Evolutionary conservation across 371 early-diverging fungal species (phyloP), one percentile per base, ranked within the genome.

Genomic region (Zopfochytrium polystomum): DNA sequence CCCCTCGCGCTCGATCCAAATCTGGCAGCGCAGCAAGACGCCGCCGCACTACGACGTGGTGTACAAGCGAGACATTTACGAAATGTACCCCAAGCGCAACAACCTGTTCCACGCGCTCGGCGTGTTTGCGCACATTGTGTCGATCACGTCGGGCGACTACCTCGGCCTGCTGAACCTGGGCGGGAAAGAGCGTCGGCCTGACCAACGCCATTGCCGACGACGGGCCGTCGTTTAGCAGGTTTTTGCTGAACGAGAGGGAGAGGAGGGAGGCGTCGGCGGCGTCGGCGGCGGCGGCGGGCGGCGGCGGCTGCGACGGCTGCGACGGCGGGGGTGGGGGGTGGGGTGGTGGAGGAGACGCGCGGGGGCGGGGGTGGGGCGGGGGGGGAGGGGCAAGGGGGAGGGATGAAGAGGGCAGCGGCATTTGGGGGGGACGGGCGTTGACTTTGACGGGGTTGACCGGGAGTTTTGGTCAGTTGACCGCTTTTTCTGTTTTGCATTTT

Each of bases 41-140:
- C 73, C 73, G 7, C 70, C 73, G 9, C 73, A 67, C 54, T 73
- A 58, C 43, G 30, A 65, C 23, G 20, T 65, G n/a, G 62, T 73
- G 2, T 62, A 65, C 30, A 63, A 65, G 25, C 55, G 60, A 11
- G 55, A 27, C 7, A 61, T 73, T 47, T 67, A 49, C 48, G 73
- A 73, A 44, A 44, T 70, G 7, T 67, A 54, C 34, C 52, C 70
- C 71, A 63, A 66, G 20, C 71, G 74, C 42, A 71, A 71, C 66
- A 71, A 74, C 46, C 48, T 68, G 29, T 71, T 74, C 57, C 69
- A 71, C 18, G 48, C 63, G 31, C 52, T 71, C 25, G 42, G 58
- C 20, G 32, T 74, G 18, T 74, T 71, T 65, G 67, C 66, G 3
- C 58, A 66, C 56, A 66, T 63, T 49, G 52, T 71, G 51, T 64